Evolutionary conservation across 176 grass and related monocot species (phyloP), one percentile per base, ranked within the genome.

Genomic region (Rhynchospora breviuscula): DNA sequence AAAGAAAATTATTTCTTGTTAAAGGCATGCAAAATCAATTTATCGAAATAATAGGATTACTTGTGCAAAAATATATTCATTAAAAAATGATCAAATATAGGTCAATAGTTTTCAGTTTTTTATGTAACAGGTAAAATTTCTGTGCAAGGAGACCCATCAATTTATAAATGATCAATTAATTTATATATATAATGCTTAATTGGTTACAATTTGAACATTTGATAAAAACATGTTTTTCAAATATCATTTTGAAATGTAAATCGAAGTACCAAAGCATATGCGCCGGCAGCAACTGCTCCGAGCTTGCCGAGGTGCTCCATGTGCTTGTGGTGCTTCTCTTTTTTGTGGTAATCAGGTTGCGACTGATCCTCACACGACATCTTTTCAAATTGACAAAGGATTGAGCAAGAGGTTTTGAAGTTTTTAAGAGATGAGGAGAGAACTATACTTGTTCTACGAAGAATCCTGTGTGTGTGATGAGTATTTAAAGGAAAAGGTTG

Each of bases 311-410:
- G 90, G 10, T 90, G 85, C 77, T 88, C 92, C 88, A 67, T 52
- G 81, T 90, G 92, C 78, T 94, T 94, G 90, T 94, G 88, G 29
- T 91, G 88, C 81, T 90, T 94, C 81, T 83, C 90, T 69, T 94
- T 44, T 68, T 94, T 89, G 51, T 87, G 47, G 62, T 92, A 79
- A 86, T 90, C 66, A 10, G 66, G 13, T 69, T 69, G 33, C 83
- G 70, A 89, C 88, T 81, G 67, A 79, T 23, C 59, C 61, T 40
- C 35, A 40, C 35, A 40, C 35, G 78, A 79, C 59, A 63, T 10
- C 48, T 26, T 88, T 86, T 81, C 46, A 69, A 7, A 40, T 44
- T 2, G 18, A 44, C 13, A 69, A n/a, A 44, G 14, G 66, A 69
- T 44, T 69, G 29, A 67, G 14, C 15, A 43, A 67, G 14, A 17